Conservation (phyloP, 257 asterid genomes). For the Fraxinus quadrangulata region DNA sequence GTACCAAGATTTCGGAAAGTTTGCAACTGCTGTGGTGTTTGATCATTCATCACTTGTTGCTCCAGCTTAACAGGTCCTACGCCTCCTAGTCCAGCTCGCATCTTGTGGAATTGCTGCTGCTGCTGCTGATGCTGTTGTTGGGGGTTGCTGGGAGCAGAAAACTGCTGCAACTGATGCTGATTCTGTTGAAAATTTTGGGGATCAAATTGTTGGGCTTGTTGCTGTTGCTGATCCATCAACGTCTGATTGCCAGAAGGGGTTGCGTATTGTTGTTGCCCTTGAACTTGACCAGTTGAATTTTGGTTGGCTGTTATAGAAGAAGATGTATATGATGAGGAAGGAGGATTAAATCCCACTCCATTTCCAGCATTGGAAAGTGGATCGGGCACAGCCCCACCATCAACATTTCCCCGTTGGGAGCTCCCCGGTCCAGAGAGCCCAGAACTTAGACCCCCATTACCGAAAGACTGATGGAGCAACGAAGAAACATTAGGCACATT, state of each 20-base stretch:
- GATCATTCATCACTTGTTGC: conserved; percentile 63
- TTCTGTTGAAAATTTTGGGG: conserved; percentile 56
- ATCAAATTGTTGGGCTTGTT: conserved; percentile 65
- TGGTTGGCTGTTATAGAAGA: conserved; percentile 45
- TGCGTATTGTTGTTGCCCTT: conserved; percentile 74
- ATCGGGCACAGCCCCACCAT: conserved; percentile 67
- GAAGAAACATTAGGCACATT: conserved; percentile 66
- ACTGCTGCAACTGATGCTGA: conserved; percentile 70
- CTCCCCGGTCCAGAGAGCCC: conserved; percentile 68
- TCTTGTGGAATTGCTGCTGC: conserved; percentile 68
- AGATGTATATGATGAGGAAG: conserved; percentile 46
- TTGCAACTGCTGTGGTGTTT: conserved; percentile 67
- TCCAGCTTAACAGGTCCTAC: conserved; percentile 70
- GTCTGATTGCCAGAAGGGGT: conserved; percentile 56
- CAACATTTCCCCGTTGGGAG: conserved; percentile 58
- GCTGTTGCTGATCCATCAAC: conserved; percentile 66
- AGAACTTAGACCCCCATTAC: conserved; percentile 63
- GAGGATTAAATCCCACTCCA: conserved; percentile 62
- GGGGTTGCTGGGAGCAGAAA: conserved; percentile 53
- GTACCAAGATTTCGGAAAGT: conserved; percentile 53
- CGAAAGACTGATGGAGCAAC: conserved; percentile 70
- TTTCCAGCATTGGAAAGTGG: conserved; percentile 62
- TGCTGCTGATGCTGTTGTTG: conserved; percentile 59
- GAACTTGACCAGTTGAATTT: conserved; percentile 59
- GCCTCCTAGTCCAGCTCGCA: conserved; percentile 65